Evolutionary conservation across 1,284 basidiomycete species (phyloP), one percentile per base, ranked within the genome.

Genomic region (Athelia sp.): DNA sequence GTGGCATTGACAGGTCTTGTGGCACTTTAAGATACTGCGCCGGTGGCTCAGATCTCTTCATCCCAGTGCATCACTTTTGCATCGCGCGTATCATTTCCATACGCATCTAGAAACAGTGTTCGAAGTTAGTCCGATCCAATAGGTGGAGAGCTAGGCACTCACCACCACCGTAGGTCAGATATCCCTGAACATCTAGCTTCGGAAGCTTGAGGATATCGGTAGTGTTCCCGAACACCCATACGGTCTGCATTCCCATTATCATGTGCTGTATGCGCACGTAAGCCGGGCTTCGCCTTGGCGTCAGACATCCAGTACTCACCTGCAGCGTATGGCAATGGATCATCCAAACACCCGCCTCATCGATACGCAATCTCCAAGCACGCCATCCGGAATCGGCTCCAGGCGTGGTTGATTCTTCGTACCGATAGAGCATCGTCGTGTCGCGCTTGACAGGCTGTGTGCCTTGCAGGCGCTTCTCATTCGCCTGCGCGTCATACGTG

Each of bases 191-290:
- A 11, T 34, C 11, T n/a, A n/a, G 32, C n/a, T 34, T 40, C n/a
- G 36, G 36, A 40, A 40, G 36, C 36, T 40, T 40, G 19, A 40
- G 36, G 36, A 40, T 40, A 40, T 40, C 36, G n/a, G 6, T 21
- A 17, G 36, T 40, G 15, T 40, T n/a, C 4, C 36, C 36, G 19
- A 40, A n/a, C 36, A 40, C 15, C 36, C 36, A 40, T 21, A 40
- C 36, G 19, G 36, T 40, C 15, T 40, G 36, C 32, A 34, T 40
- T 6, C 36, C 36, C 36, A 6, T 6, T 17, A 8, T 6, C 36
- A 40, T 40, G 36, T 40, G 36, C 36, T 40, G 19, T n/a, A 34
- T 11, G 4, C 19, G 19, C 15, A 8, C 36, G 8, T 21, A 40
- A 40, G 15, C 15, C 6, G 36, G n/a, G n/a, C 9, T 4, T n/a